phyloP scores from a whole-genome alignment of 768 basidiomycete genomes.

The Leccinum broughii region DNA sequence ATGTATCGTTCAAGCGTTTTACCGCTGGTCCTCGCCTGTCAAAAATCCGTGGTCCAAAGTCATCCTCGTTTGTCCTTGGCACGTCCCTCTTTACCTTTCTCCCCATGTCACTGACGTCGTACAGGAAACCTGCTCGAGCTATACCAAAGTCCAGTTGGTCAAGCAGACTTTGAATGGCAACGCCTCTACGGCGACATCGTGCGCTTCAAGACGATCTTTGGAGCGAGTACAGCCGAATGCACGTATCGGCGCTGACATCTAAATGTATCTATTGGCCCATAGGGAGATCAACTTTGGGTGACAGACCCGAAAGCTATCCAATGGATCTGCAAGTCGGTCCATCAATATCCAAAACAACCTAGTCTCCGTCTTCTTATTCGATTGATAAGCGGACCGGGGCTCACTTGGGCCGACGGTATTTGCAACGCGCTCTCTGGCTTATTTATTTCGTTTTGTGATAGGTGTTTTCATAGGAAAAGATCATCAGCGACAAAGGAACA shows the following conservation, averaged over 20 bases:
- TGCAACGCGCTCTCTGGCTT: neutral
- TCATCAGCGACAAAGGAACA: constrained; percentile 54
- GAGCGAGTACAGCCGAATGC: constrained; percentile 16
- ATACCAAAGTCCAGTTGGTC: constrained; percentile 28
- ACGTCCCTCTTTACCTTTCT: neutral
- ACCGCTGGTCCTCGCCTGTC: constrained; percentile 11
- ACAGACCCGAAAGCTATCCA: constrained; percentile 49
- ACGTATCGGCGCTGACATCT: neutral
- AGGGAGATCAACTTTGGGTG: constrained; percentile 48
- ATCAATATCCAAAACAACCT: constrained; percentile 41
- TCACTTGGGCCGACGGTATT: constrained; percentile 44
- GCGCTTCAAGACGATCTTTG: constrained; percentile 29
- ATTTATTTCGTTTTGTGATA: constrained; percentile 5
- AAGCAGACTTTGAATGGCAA: constrained; percentile 33
- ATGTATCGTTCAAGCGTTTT: neutral
- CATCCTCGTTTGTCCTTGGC: constrained; percentile 26
- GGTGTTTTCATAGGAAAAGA: constrained; percentile 32
- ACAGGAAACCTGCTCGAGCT: constrained; percentile 33
- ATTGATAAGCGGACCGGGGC: constrained; percentile 33
- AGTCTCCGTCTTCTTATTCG: constrained; percentile 23
- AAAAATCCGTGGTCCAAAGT: constrained; percentile 21
- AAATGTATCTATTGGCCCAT: constrained; percentile 9
- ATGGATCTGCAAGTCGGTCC: constrained; percentile 42
- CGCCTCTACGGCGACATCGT: constrained; percentile 30
- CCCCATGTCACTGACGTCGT: constrained; percentile 23